Percentiles rank a stretch among this genome's conserved stretches.
Evolutionary conservation across 2,329 filamentous ascomycete genomes (phyloP).

Genomic region (Epichloe gansuensis): DNA sequence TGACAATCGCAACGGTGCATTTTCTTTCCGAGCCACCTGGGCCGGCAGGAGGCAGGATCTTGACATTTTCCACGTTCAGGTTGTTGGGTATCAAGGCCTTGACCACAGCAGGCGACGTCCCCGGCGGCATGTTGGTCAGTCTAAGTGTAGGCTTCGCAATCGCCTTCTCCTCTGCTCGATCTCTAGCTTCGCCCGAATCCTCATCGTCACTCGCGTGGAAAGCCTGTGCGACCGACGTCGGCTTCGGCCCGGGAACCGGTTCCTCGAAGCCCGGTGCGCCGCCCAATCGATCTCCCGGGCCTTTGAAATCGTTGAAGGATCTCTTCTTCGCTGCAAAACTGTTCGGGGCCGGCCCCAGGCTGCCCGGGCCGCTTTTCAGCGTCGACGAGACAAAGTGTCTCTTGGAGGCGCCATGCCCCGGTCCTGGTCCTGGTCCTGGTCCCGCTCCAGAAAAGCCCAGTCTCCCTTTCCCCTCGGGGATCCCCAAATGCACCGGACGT

Average conservation of each 20-base stretch:
- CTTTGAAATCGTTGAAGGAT: conserved; percentile 28
- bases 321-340: conserved; percentile 40
- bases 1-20: conserved; percentile 67
- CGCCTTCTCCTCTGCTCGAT: conserved; percentile 43
- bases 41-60: conserved; percentile 43
- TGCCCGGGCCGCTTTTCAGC: conserved; percentile 50
- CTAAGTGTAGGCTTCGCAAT: conserved; percentile 51
- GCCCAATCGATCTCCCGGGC: conserved; percentile 22
- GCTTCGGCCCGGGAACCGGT: conserved; percentile 22
- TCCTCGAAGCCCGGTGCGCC: conserved; percentile 25
- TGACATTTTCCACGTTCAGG: conserved; percentile 60
- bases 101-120: conserved; percentile 45
- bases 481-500: conserved; percentile 11
- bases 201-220: conserved; percentile 59
- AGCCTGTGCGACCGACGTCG: conserved; percentile 52
- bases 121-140: conserved; percentile 48
- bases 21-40: conserved; percentile 50
- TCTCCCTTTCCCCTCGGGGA: conserved; percentile 4
- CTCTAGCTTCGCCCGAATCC: conserved; percentile 28
- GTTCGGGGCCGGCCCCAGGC: conserved; percentile 40
- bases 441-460: conserved; percentile 3
- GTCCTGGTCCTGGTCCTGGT: background rate
- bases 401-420: conserved; percentile 23
- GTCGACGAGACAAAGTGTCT: conserved; percentile 53
- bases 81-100: conserved; percentile 46